phyloP scores from a whole-genome alignment of 2,329 filamentous ascomycete species.

The Alternaria conjuncta region DNA sequence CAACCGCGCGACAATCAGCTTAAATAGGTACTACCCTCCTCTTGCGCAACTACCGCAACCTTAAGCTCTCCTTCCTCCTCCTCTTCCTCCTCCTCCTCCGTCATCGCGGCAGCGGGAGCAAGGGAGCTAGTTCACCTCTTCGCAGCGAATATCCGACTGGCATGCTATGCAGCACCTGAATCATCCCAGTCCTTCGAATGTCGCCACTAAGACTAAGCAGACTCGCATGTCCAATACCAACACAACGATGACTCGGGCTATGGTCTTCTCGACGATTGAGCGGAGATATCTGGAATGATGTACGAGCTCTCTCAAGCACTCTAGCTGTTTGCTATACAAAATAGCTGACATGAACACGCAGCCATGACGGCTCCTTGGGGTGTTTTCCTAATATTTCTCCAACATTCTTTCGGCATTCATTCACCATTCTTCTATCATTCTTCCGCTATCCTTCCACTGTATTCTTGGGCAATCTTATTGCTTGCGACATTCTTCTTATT shows the following conservation, averaged over 20 bases:
- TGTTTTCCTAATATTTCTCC: not conserved
- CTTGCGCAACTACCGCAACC: slow-evolving; percentile 1
- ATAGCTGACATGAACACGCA: no score
- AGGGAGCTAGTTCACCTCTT: slow-evolving; percentile 48
- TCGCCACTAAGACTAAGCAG: slow-evolving; percentile 64
- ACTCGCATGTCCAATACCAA: slow-evolving; percentile 57
- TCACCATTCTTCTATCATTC: not conserved
- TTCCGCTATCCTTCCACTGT: not conserved
- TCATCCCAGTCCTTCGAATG: slow-evolving; percentile 70
- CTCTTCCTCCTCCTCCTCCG: slow-evolving; percentile 36
- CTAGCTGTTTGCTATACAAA: no score
- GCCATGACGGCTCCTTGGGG: no score
- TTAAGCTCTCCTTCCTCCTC: slow-evolving; percentile 48
- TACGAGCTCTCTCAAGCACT: no score
- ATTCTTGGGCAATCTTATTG: not conserved
- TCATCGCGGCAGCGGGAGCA: slow-evolving; percentile 53
- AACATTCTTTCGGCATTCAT: not conserved
- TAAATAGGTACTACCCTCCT: not conserved
- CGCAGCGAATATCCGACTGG: slow-evolving; percentile 62
- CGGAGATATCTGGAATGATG: no score
- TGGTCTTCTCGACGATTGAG: no score
- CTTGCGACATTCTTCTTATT: not conserved
- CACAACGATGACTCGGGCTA: no score
- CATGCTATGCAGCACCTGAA: slow-evolving; percentile 61
- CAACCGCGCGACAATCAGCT: not conserved